Evolutionary conservation across 257 asterid genomes (phyloP).

Genomic region (Misopates orontium): DNA sequence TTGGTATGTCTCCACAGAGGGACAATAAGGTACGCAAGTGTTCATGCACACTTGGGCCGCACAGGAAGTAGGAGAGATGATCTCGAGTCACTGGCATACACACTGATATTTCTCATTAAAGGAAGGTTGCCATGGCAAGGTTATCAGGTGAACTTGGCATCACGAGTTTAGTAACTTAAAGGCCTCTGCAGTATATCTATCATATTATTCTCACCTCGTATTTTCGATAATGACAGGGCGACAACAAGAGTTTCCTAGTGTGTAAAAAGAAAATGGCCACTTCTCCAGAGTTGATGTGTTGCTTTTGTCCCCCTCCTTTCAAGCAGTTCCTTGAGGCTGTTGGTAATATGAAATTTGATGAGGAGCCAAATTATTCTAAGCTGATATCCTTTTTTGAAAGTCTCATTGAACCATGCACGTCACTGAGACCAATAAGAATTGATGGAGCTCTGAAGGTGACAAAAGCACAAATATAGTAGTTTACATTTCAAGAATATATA

Average conservation of each 20-base stretch:
- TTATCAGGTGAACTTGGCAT: constrained; percentile 67
- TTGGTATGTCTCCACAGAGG: constrained; percentile 58
- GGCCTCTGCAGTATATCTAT: background rate
- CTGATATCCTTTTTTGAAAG: constrained; percentile 80
- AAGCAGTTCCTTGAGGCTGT: constrained; percentile 92
- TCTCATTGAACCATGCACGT: constrained; percentile 82
- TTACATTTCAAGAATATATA: background rate
- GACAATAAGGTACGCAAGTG: constrained; percentile 96
- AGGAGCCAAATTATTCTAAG: constrained; percentile 95
- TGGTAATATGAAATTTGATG: constrained; percentile 93
- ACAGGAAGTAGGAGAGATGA: constrained; percentile 99
- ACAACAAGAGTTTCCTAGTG: constrained; percentile 94
- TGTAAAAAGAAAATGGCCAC: constrained; percentile 99
- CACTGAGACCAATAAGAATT: constrained; percentile 82
- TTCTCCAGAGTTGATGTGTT: constrained; percentile 94
- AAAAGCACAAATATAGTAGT: background rate
- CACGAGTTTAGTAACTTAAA: background rate
- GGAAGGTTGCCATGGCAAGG: constrained; percentile 99
- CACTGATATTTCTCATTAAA: constrained; percentile 83
- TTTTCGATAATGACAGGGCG: constrained; percentile 63
- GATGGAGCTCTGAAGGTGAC: constrained; percentile 97
- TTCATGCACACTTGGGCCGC: constrained; percentile 97
- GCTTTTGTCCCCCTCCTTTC: constrained; percentile 97
- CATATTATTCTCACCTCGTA: constrained; percentile 7
- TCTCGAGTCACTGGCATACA: constrained; percentile 93